A percentile compares a stretch with the other conserved stretches of the same genome.
These are phyloP conservation scores for Sporisorium reilianum DNA, from an alignment of 1,284 basidiomycete species.

Conservation along the genomic window DNA sequence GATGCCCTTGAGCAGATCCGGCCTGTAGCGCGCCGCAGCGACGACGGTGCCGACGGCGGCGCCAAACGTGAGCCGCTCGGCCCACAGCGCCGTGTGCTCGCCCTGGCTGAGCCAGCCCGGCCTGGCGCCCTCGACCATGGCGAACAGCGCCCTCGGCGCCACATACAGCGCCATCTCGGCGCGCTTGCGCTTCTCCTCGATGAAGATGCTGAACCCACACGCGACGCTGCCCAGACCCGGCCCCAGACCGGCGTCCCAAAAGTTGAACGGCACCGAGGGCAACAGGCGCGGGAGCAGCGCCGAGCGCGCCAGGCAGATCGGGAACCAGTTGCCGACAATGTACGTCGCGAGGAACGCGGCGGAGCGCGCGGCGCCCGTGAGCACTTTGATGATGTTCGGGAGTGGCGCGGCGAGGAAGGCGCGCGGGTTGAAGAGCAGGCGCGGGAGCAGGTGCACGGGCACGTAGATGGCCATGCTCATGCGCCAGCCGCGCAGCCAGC, in stretches of 20 bases:
- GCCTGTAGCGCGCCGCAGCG: slow-evolving; percentile 50
- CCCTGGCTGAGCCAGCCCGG: slow-evolving; percentile 60
- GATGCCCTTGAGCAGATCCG: slow-evolving; percentile 58
- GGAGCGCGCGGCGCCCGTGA: slow-evolving; percentile 65
- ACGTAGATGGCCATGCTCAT: slow-evolving; percentile 70
- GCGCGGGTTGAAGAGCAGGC: slow-evolving; percentile 66
- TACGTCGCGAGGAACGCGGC: slow-evolving; percentile 70
- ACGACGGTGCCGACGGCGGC: slow-evolving; percentile 52
- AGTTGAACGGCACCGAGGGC: slow-evolving; percentile 43
- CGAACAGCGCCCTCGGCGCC: slow-evolving; percentile 69
- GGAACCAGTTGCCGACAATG: slow-evolving; percentile 68
- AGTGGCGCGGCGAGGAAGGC: slow-evolving; percentile 53
- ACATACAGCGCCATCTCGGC: slow-evolving; percentile 70
- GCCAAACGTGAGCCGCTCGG: slow-evolving; percentile 57
- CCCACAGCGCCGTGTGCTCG: slow-evolving; percentile 45
- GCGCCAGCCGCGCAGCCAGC: slow-evolving; percentile 66
- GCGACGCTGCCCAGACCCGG: slow-evolving; percentile 43
- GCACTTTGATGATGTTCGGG: slow-evolving; percentile 52
- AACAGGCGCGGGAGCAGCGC: slow-evolving; percentile 51
- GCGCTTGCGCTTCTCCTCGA: slow-evolving; percentile 69
- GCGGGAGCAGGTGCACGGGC: slow-evolving; percentile 70
- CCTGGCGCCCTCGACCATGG: slow-evolving; percentile 52
- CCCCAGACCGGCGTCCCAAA: slow-evolving; percentile 61
- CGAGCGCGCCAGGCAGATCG: slow-evolving; percentile 58
- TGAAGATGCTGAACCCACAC: slow-evolving; percentile 64